A percentile compares a stretch with the other conserved stretches of the same genome.
Evolutionary conservation across 1,284 basidiomycete species (phyloP).

Genomic region (Microbotryum silenes-acaulis): DNA sequence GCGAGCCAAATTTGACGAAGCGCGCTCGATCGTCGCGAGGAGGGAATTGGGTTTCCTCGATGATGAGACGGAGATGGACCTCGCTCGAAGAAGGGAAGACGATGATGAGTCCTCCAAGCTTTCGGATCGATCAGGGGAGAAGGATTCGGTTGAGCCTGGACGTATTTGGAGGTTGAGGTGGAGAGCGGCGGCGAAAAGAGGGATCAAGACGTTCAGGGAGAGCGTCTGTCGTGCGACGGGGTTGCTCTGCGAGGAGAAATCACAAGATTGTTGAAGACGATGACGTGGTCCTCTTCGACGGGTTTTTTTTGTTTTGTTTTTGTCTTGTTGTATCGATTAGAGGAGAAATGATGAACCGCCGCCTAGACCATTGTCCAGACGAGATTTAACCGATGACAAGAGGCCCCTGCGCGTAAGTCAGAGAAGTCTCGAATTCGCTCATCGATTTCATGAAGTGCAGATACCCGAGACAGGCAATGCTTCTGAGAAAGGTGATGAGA

Average conservation of each 20-base stretch:
- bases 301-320: no score
- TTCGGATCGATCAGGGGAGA: neutral
- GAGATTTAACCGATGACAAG: no score
- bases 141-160: slow-evolving; percentile 6
- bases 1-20: slow-evolving; percentile 25
- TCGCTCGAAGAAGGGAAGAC: neutral
- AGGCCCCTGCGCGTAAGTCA: no score
- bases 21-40: slow-evolving; percentile 7
- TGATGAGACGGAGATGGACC: neutral
- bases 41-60: neutral
- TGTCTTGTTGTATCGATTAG: no score
- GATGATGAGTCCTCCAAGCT: neutral
- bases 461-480: no score
- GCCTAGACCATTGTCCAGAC: no score
- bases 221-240: slow-evolving; percentile 25
- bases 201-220: slow-evolving; percentile 7
- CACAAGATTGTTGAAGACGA: neutral
- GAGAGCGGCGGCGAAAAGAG: slow-evolving; percentile 9
- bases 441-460: no score
- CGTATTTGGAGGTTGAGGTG: slow-evolving; percentile 22
- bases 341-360: no score
- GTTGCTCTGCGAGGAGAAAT: slow-evolving; percentile 17
- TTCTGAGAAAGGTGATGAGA: no score
- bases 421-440: no score
- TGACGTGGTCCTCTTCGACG: no score